Evolutionary conservation across 139 green algal genomes (phyloP).

Genomic region (Coelastrella sp.): DNA sequence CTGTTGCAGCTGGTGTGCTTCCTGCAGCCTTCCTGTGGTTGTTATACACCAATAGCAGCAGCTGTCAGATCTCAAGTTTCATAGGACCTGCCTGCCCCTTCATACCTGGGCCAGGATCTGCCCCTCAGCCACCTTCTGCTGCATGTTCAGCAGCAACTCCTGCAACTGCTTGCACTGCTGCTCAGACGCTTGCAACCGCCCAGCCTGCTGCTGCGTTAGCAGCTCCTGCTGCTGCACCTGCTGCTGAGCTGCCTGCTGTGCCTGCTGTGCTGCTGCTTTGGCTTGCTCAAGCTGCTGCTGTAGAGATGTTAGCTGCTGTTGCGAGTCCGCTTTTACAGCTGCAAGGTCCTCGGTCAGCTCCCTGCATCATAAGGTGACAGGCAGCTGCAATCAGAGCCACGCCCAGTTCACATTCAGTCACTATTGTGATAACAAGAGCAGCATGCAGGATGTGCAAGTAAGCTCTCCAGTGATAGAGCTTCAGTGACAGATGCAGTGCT

Average conservation of each 20-base stretch:
- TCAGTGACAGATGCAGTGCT: too few species aligned
- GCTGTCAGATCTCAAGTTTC: too few species aligned
- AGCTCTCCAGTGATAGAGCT: too few species aligned
- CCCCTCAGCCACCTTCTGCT: not conserved
- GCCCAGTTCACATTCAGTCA: too few species aligned
- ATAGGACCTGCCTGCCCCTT: too few species aligned
- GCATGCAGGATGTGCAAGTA: too few species aligned
- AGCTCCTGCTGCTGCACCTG: constrained; percentile 23
- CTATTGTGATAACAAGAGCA: too few species aligned
- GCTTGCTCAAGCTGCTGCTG: constrained; percentile 30
- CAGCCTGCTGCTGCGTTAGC: constrained; percentile 13
- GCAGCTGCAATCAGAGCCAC: too few species aligned
- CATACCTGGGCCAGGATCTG: constrained; percentile 13
- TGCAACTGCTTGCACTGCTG: constrained; percentile 36
- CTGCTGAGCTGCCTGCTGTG: not conserved
- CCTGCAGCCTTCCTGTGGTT: too few species aligned
- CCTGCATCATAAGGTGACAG: not conserved
- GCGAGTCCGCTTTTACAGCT: not conserved
- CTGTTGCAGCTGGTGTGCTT: too few species aligned
- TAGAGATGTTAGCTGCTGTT: constrained; percentile 22
- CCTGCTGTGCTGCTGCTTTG: not conserved
- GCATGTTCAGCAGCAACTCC: constrained; percentile 16
- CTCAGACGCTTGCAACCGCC: not conserved
- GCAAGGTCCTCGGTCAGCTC: constrained; percentile 30
- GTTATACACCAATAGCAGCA: too few species aligned